A percentile compares a stretch with the other conserved stretches of the same genome.
Evolutionary conservation across 192 early-diverging fungal species (phyloP).

Genomic region (Mortierella alpina): DNA sequence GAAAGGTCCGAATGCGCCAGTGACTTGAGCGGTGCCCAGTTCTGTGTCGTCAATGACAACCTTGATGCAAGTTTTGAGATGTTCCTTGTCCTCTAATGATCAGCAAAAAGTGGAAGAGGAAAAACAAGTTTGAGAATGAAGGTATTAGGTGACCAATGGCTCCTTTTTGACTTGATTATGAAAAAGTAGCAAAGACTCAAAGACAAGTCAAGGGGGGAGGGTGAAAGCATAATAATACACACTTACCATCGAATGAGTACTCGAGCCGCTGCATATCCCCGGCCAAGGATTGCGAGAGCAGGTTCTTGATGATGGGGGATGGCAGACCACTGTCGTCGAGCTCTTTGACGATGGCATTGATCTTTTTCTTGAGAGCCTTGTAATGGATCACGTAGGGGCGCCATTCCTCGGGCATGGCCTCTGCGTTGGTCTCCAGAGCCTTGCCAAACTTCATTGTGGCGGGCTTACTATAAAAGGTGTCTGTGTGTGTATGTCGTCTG

Average conservation of each 20-base stretch:
- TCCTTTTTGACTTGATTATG: no score
- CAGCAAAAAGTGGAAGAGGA: background rate
- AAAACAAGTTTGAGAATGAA: background rate
- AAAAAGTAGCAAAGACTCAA: no score
- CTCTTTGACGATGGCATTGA: constrained; percentile 77
- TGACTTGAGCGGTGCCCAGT: background rate
- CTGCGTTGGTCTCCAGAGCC: constrained; percentile 71
- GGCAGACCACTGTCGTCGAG: constrained; percentile 64
- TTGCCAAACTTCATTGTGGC: constrained; percentile 81
- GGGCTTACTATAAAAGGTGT: no score
- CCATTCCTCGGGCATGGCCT: constrained; percentile 77
- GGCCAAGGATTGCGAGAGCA: constrained; percentile 26
- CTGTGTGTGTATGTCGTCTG: background rate
- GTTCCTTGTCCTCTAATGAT: constrained; percentile 37
- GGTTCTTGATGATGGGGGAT: constrained; percentile 36
- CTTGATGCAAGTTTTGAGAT: constrained; percentile 41
- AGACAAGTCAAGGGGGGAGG: background rate
- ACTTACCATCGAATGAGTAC: constrained; percentile 43
- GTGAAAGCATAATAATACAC: background rate
- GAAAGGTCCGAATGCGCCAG: constrained; percentile 1
- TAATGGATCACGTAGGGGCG: constrained; percentile 81
- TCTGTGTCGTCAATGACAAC: constrained; percentile 39
- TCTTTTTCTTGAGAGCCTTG: constrained; percentile 78
- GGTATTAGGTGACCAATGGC: no score
- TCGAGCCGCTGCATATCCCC: constrained; percentile 48